Conservation (phyloP, 371 early-diverging fungal species). For the Apophysomyces variabilis region DNA sequence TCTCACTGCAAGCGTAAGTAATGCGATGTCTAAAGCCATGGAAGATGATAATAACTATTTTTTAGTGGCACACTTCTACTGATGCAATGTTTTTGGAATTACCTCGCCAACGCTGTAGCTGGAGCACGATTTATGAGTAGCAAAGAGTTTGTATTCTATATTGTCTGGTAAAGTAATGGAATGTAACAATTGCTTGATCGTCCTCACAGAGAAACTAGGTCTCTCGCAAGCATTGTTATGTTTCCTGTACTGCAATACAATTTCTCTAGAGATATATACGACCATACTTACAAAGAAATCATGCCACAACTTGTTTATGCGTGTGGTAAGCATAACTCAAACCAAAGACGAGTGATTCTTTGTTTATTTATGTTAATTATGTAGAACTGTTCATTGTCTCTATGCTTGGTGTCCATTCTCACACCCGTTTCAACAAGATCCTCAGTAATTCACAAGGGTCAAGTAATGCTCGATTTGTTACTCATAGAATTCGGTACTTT, state of each 20-base stretch:
- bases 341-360: background rate
- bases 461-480: constrained; percentile 37
- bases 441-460: constrained; percentile 28
- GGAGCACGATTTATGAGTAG: constrained; percentile 55
- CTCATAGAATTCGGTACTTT: constrained; percentile 46
- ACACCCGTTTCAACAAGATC: constrained; percentile 47
- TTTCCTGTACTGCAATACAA: constrained; percentile 53
- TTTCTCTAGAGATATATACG: constrained; percentile 44
- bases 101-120: constrained; percentile 54
- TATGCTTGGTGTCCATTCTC: constrained; percentile 48
- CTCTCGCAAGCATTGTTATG: constrained; percentile 31
- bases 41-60: background rate
- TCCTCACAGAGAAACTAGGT: constrained; percentile 28
- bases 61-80: constrained; percentile 49
- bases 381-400: constrained; percentile 43
- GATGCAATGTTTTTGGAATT: constrained; percentile 62
- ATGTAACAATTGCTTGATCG: background rate
- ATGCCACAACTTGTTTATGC: constrained; percentile 55
- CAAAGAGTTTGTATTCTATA: constrained; percentile 52
- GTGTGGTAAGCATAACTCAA: constrained; percentile 26
- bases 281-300: constrained; percentile 48
- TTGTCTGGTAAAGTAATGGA: constrained; percentile 38
- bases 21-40: background rate
- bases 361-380: background rate
- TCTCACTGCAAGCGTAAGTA: constrained; percentile 1